A percentile compares a stretch with the other conserved stretches of the same genome.
Conservation (phyloP, 192 early-diverging fungal species). For the Lunasporangiospora selenospora region DNA sequence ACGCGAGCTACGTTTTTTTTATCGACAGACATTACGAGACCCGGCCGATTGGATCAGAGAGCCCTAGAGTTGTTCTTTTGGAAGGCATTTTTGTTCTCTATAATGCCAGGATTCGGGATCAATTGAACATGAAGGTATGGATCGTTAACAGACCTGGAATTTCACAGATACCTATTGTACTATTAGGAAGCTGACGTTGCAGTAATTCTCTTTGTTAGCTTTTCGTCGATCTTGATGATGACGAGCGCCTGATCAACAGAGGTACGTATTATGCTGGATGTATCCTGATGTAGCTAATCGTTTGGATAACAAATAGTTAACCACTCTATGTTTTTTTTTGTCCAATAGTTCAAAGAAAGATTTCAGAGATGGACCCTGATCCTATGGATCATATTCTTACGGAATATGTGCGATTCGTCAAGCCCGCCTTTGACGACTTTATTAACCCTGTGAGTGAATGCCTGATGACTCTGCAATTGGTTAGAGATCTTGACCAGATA, state of each 20-base stretch:
- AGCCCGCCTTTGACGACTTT: conserved; percentile 91
- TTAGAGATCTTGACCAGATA: no score
- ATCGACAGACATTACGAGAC: conserved; percentile 19
- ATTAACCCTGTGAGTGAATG: conserved; percentile 67
- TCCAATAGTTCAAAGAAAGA: conserved; percentile 38
- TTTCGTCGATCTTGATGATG: conserved; percentile 87
- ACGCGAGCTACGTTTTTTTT: background rate
- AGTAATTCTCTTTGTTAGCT: conserved; percentile 7
- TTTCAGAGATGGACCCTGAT: conserved; percentile 26
- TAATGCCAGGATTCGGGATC: conserved; percentile 65
- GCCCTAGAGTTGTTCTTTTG: conserved; percentile 74
- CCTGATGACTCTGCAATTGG: no score
- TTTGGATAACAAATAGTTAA: background rate
- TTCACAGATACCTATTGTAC: no score
- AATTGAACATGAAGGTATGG: conserved; percentile 74
- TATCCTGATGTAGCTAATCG: background rate
- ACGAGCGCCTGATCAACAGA: conserved; percentile 68
- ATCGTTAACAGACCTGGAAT: no score
- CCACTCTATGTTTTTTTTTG: background rate
- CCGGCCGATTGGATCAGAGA: conserved; percentile 23
- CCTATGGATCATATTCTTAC: conserved; percentile 66
- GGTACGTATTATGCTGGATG: conserved; percentile 22
- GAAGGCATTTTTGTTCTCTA: conserved; percentile 85
- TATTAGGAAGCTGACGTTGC: no score
- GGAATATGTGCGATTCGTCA: conserved; percentile 77